These are phyloP conservation scores for Aureobasidium leucospermi DNA, from an alignment of 2,329 filamentous ascomycete genomes.

Conservation along the genomic window DNA sequence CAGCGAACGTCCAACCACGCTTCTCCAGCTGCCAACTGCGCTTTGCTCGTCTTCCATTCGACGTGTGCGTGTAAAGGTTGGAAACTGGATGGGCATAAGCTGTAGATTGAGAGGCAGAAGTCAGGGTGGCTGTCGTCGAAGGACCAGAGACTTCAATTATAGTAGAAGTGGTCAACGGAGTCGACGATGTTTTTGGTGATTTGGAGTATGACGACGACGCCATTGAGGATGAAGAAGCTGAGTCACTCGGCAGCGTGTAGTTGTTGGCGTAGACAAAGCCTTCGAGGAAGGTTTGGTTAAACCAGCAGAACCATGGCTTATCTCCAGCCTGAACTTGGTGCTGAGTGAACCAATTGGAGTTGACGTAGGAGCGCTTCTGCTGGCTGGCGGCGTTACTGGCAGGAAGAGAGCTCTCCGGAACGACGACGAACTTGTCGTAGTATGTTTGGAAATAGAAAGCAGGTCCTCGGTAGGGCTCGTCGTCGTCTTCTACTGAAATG, in stretches of 20 bases:
- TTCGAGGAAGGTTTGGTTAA: conserved; percentile 61
- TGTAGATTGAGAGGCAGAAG: conserved; percentile 5
- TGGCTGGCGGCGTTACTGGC: conserved; percentile 25
- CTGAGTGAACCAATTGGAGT: conserved; percentile 26
- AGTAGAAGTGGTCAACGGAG: conserved; percentile 14
- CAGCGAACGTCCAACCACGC: conserved; percentile 3
- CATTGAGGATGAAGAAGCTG: conserved; percentile 15
- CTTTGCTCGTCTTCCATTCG: not conserved
- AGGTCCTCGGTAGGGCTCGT: conserved; percentile 50
- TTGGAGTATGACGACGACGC: conserved; percentile 5
- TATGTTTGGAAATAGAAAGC: conserved; percentile 56
- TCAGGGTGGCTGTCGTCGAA: conserved; percentile 19
- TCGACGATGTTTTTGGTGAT: not conserved
- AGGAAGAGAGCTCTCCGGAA: conserved; percentile 31
- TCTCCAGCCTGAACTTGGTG: conserved; percentile 47
- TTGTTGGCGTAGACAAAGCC: conserved; percentile 54
- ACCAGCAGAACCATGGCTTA: conserved; percentile 62
- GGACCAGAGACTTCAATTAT: conserved; percentile 12
- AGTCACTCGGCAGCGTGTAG: not conserved
- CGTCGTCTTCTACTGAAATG: conserved; percentile 50
- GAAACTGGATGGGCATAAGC: not conserved
- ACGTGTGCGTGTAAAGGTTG: not conserved
- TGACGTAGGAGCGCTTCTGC: conserved; percentile 15
- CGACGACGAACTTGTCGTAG: conserved; percentile 59
- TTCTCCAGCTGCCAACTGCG: not conserved